Conservation (phyloP, 768 basidiomycete species). For the Cystofilobasidium capitatum region DNA sequence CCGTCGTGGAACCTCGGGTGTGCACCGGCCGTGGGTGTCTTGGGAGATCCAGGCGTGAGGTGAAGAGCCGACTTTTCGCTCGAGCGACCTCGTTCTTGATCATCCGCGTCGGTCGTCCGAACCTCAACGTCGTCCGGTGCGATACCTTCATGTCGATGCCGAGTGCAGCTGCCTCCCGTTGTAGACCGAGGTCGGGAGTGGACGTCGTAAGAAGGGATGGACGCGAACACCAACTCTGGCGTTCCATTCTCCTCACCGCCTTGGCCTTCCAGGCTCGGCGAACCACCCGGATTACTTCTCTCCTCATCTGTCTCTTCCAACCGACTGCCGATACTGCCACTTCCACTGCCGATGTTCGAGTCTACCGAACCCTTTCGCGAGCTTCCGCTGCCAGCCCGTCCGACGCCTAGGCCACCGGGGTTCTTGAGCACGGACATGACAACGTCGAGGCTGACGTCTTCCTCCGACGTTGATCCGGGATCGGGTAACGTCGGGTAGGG, state of each 20-base stretch:
- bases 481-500: neutral
- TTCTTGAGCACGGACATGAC: neutral
- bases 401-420: slow-evolving; percentile 1
- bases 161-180: neutral
- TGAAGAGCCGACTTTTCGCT: too few species aligned
- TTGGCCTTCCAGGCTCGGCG: too few species aligned
- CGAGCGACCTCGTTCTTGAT: too few species aligned
- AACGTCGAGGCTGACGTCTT: neutral
- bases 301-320: neutral
- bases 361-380: neutral
- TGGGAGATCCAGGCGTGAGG: too few species aligned
- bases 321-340: neutral
- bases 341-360: neutral
- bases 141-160: too few species aligned
- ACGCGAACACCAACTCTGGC: neutral
- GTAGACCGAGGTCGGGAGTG: neutral
- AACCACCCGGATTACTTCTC: too few species aligned
- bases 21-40: too few species aligned
- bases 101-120: too few species aligned
- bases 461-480: neutral
- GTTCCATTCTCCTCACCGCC: neutral
- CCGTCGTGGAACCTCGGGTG: too few species aligned
- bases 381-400: too few species aligned
- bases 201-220: slow-evolving; percentile 3
- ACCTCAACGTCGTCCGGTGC: too few species aligned